These are phyloP conservation scores for Uncinocarpus reesii DNA, from an alignment of 2,329 filamentous ascomycete species.

Conservation along the genomic window DNA sequence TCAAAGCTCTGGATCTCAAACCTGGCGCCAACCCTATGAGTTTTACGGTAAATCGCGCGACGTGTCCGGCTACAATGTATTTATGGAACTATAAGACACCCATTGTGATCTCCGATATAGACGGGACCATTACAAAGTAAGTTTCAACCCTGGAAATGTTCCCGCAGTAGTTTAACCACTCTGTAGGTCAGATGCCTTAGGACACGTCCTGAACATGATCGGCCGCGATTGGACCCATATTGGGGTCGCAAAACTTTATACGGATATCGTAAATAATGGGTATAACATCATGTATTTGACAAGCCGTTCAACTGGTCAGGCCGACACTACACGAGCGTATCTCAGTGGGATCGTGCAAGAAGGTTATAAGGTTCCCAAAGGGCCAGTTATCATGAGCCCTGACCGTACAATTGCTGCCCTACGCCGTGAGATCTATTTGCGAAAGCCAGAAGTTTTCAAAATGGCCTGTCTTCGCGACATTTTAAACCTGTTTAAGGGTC, in stretches of 20 bases:
- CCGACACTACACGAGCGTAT: conserved; percentile 82
- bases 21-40: conserved; percentile 85
- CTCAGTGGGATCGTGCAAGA: conserved; percentile 83
- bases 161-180: conserved; percentile 17
- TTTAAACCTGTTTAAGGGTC: conserved; percentile 68
- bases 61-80: conserved; percentile 85
- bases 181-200: conserved; percentile 66
- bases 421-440: conserved; percentile 81
- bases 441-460: conserved; percentile 98
- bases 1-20: conserved; percentile 73
- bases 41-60: conserved; percentile 92
- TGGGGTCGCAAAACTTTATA: conserved; percentile 93
- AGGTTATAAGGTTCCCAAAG: conserved; percentile 71
- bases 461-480: conserved; percentile 97
- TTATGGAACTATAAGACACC: conserved; percentile 85
- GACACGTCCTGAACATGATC: conserved; percentile 92
- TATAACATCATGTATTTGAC: conserved; percentile 99
- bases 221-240: conserved; percentile 96
- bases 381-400: conserved; percentile 88
- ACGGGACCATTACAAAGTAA: conserved; percentile 91
- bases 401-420: conserved; percentile 91
- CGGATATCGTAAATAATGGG: conserved; percentile 85
- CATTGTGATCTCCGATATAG: conserved; percentile 96
- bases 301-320: conserved; percentile 83
- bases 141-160: conserved; percentile 15